phyloP scores from a whole-genome alignment of 163 green algal species.

The Scenedesmus sp. region DNA sequence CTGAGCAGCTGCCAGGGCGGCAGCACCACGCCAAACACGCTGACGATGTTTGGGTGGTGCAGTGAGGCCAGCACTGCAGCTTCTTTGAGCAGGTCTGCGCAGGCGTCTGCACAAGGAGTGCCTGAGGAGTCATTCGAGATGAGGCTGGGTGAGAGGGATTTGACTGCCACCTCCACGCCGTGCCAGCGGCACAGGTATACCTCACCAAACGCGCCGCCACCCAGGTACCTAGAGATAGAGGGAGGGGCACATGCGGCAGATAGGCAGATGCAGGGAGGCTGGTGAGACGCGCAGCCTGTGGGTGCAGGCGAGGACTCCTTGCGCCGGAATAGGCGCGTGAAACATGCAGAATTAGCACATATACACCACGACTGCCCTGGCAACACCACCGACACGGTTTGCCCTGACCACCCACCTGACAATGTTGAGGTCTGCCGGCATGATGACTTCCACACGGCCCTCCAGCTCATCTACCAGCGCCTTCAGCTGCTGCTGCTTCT shows the following conservation, averaged over 20 bases:
- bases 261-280: slow-evolving; percentile 59
- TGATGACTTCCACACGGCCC: slow-evolving; percentile 58
- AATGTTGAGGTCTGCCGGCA: slow-evolving; percentile 55
- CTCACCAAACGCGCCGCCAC: slow-evolving; percentile 73
- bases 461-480: slow-evolving; percentile 45
- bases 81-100: slow-evolving; percentile 58
- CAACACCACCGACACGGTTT: too few species aligned
- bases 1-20: slow-evolving; percentile 47
- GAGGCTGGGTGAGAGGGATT: slow-evolving; percentile 79
- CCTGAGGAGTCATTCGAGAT: slow-evolving; percentile 53
- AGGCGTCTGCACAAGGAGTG: not conserved
- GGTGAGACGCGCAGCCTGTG: slow-evolving; percentile 30
- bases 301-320: not conserved
- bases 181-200: slow-evolving; percentile 70
- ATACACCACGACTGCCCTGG: too few species aligned
- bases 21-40: slow-evolving; percentile 85
- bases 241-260: slow-evolving; percentile 59
- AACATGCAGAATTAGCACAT: too few species aligned
- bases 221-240: slow-evolving; percentile 52
- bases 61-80: slow-evolving; percentile 78
- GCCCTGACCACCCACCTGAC: slow-evolving; percentile 18
- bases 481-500: slow-evolving; percentile 26
- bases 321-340: not conserved
- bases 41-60: slow-evolving; percentile 80
- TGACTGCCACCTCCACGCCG: slow-evolving; percentile 79